A percentile compares a stretch with the other conserved stretches of the same genome.
Conservation (phyloP, 768 basidiomycete species). For the Cystofilobasidium bisporidii region DNA sequence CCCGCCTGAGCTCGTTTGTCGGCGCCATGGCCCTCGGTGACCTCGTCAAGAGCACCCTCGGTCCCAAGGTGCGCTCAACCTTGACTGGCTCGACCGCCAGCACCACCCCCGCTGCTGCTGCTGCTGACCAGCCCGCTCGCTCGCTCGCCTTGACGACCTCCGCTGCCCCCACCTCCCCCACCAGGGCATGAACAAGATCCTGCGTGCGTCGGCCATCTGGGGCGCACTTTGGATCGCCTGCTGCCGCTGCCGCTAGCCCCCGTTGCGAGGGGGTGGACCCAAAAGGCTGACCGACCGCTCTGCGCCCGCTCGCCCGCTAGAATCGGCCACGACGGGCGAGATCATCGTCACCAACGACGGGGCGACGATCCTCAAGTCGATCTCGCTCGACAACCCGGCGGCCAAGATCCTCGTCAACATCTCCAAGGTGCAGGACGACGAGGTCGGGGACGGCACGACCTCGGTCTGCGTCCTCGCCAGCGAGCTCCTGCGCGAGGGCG, state of each 20-base stretch:
- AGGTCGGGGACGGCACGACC: slow-evolving; percentile 74
- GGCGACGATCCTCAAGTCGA: slow-evolving; percentile 93
- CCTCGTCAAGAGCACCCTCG: slow-evolving; percentile 95
- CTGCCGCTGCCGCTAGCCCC: background rate
- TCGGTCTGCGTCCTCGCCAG: slow-evolving; percentile 83
- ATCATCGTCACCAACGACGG: slow-evolving; percentile 98
- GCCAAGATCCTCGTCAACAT: slow-evolving; percentile 99
- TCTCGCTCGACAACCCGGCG: slow-evolving; percentile 94
- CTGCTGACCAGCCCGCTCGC: too few species aligned
- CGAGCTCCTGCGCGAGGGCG: slow-evolving; percentile 86
- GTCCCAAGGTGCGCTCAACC: slow-evolving; percentile 61
- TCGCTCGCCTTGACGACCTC: background rate
- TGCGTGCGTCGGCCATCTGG: slow-evolving; percentile 48
- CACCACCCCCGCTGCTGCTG: too few species aligned
- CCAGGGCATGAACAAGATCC: slow-evolving; percentile 95
- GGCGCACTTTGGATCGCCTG: too few species aligned
- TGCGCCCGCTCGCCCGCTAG: slow-evolving; percentile 18
- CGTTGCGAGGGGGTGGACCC: too few species aligned
- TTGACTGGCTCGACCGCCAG: too few species aligned
- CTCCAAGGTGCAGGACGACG: slow-evolving; percentile 99
- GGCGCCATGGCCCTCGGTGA: slow-evolving; percentile 95
- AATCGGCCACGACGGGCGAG: slow-evolving; percentile 63
- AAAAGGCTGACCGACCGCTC: too few species aligned
- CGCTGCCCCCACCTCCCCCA: background rate
- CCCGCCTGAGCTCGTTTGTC: slow-evolving; percentile 93